Percentiles rank a stretch among this genome's conserved stretches.
phyloP scores from a whole-genome alignment of 2,329 filamentous ascomycete genomes.

The Colletotrichum lindemuthianum region DNA sequence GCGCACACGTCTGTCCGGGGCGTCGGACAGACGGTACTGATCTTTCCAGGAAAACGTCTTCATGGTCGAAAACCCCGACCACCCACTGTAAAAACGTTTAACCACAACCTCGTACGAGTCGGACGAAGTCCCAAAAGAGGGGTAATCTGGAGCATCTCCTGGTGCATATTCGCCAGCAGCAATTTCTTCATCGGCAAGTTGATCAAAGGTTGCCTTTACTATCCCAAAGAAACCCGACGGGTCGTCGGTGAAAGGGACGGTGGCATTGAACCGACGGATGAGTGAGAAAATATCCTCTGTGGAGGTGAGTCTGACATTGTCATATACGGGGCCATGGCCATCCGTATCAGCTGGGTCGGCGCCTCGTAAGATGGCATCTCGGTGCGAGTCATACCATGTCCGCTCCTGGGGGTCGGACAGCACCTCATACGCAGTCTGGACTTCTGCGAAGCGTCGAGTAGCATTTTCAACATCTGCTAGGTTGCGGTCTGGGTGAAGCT shows the following conservation, averaged over 20 bases:
- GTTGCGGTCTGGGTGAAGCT: conserved; percentile 95
- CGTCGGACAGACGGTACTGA: conserved; percentile 82
- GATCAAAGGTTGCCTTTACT: conserved; percentile 79
- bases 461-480: conserved; percentile 84
- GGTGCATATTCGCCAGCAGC: conserved; percentile 77
- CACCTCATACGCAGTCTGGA: conserved; percentile 95
- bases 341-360: conserved; percentile 59
- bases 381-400: conserved; percentile 97
- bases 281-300: conserved; percentile 81
- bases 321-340: conserved; percentile 66
- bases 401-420: conserved; percentile 95
- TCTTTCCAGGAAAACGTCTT: conserved; percentile 95
- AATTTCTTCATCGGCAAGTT: conserved; percentile 82
- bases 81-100: conserved; percentile 81
- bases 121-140: conserved; percentile 81
- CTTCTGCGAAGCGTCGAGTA: conserved; percentile 87
- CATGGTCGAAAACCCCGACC: conserved; percentile 83
- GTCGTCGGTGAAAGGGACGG: conserved; percentile 82
- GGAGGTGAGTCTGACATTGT: conserved; percentile 80
- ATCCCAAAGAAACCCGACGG: conserved; percentile 87
- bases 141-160: conserved; percentile 72
- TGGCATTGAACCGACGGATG: conserved; percentile 82
- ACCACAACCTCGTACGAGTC: conserved; percentile 82
- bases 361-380: conserved; percentile 81
- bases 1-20: conserved; percentile 84